Evolutionary conservation across 2,329 filamentous ascomycete species (phyloP), one percentile per base, ranked within the genome.

Genomic region (Aspergillus clavatus): DNA sequence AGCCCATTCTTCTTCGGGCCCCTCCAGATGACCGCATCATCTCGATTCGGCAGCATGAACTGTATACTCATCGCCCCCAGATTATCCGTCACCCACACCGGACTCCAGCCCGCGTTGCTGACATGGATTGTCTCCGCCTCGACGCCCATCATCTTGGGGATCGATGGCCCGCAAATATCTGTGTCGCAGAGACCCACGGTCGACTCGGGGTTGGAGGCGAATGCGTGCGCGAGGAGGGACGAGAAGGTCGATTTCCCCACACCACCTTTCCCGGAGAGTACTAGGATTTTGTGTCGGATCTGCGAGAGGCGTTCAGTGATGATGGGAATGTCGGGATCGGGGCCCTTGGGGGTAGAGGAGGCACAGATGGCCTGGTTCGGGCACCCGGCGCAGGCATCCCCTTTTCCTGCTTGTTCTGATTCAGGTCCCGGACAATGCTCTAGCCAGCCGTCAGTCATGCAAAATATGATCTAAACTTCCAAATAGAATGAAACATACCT

Each of bases 121-220:
- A 95, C 82, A 66, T 98, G 93, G 42, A 98, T 93, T 1, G 87
- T 95, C 71, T 98, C 91, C 21, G 82, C 74, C 68, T 96, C 90
- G 1, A 96, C 91, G 26, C 93, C 93, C 84, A 98, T 90, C 91
- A 98, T 97, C 73, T 96, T 96, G 16, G 93, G 93, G 59, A 98
- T 96, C 53, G 83, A 89, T 0, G 93, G 93, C 0, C 93, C 93
- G 70, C 89, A 96, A 51, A 98, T 95, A 68, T 98, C 93, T 5
- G 93, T 94, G 69, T 98, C 93, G 89, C 97, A 96, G 57, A 98
- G 84, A 16, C 91, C 93, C 22, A 98, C 87, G 1, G 82, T 88
- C 45, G 75, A 84, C 37, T 84, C 81, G 0, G 84, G 82, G 66
- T 94, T 88, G 11, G 81, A 80, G 1, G 93, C 88, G 59, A 98